Evolutionary conservation across 2,329 filamentous ascomycete genomes (phyloP).

Genomic region (Bipolaris oryzae): DNA sequence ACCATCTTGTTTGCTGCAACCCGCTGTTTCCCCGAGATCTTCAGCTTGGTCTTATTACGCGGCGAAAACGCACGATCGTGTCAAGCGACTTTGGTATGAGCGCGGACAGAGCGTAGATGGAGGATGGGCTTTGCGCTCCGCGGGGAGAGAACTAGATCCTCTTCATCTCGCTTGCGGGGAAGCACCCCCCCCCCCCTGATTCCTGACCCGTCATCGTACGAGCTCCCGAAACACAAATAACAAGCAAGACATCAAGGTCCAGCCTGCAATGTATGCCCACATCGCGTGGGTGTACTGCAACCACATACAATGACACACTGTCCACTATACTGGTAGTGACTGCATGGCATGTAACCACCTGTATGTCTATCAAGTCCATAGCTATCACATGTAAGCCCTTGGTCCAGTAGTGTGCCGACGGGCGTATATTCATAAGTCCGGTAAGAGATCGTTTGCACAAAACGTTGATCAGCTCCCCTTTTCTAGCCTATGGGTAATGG

Average conservation of each 20-base stretch:
- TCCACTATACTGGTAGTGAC: slow-evolving; percentile 11
- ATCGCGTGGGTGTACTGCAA: slow-evolving; percentile 6
- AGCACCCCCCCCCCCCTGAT: slow-evolving; percentile 8
- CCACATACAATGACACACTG: slow-evolving; percentile 2
- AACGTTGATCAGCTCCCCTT: background rate
- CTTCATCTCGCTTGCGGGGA: slow-evolving; percentile 19
- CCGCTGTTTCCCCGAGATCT: slow-evolving; percentile 9
- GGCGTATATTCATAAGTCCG: background rate
- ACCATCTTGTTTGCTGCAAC: slow-evolving; percentile 8
- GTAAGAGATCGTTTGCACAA: background rate
- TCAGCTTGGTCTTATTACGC: slow-evolving; percentile 4
- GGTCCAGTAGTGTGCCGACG: slow-evolving; percentile 1
- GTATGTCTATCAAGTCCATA: slow-evolving; percentile 1
- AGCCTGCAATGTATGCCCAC: slow-evolving; percentile 4
- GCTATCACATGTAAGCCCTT: background rate
- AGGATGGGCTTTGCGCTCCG: slow-evolving; percentile 2
- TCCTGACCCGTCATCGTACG: slow-evolving; percentile 12
- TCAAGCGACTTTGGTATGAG: slow-evolving; percentile 5
- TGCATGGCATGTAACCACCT: slow-evolving; percentile 5
- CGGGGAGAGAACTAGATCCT: slow-evolving; percentile 10
- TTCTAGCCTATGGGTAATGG: background rate
- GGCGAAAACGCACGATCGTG: slow-evolving; percentile 5
- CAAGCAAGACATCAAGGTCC: slow-evolving; percentile 2
- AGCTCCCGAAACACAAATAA: slow-evolving; percentile 11
- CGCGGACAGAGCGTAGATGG: slow-evolving; percentile 8